Base-by-base conservation (phyloP, 331 rosid species). In the Arachis monticola region DNA sequence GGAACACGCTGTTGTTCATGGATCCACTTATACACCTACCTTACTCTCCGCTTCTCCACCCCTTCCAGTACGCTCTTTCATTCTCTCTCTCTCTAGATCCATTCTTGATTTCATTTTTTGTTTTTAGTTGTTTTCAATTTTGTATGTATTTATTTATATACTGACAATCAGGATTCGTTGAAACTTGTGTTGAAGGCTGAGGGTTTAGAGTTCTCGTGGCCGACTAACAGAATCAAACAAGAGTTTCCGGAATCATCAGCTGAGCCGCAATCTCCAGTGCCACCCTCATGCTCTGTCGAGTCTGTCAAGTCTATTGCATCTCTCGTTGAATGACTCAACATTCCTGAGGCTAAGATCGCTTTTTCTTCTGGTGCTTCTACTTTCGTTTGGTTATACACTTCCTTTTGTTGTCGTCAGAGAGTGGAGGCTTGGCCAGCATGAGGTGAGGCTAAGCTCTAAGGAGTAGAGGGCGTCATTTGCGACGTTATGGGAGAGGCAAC, bases 1-100 rank as follows among this genome's bases (percentile, higher is more conserved):
- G 6, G 99, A 95, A 74, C 99, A 95, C 48, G 99, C 99, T 22
- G 99, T 95, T 6, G 99, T 95, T 64, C 97, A 95, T 71, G 97
- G 96, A 83, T 90, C 97, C 60, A 87, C 99, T 80, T 87, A 68
- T 92, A 75, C 88, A 95, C 99, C 64, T 79, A 85, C 14, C 93
- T 83, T 27, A 83, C 96, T 69, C 84, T 95, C 64, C 93, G 87
- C 62, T 84, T 88, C 73, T 86, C 96, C 64, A 81, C 84, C 81
- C 87, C 92, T 74, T 85, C 93, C 31, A 95, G 97, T 90, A 77
- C 35, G 27, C 57, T 50, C 58, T 35, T 22, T 22, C 27, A 22
- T 50, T 14, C 45, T 32, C 70, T 61, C 60, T 11, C 59, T 13
- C 67, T 22, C 27, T 70, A 6, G 27, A 40, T 40, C 44, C 22